phyloP scores from a whole-genome alignment of 208 protist species.

The Trypanosoma mega region DNA sequence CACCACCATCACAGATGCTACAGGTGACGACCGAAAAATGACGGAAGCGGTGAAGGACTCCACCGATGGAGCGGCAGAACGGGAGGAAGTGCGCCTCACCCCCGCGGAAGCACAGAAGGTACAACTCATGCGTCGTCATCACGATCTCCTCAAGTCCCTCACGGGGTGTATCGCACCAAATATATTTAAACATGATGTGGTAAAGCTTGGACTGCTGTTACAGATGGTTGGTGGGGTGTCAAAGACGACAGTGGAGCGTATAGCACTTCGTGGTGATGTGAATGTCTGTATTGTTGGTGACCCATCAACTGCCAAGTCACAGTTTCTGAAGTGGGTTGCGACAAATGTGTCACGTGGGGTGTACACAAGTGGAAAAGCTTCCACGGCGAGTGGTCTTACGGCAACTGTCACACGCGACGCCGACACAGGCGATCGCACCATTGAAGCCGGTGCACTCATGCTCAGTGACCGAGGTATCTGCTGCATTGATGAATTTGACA shows the following conservation, averaged over 20 bases:
- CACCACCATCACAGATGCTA: slow-evolving; percentile 88
- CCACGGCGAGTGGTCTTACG: slow-evolving; percentile 96
- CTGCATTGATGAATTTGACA: slow-evolving; percentile 99
- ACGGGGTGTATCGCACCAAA: slow-evolving; percentile 91
- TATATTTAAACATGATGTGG: slow-evolving; percentile 97
- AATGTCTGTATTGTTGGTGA: slow-evolving; percentile 99
- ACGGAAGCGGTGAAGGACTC: slow-evolving; percentile 77
- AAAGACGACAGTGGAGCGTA: slow-evolving; percentile 95
- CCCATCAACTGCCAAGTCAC: slow-evolving; percentile 98
- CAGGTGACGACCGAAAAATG: slow-evolving; percentile 86
- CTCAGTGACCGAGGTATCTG: slow-evolving; percentile 99
- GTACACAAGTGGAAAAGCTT: slow-evolving; percentile 98
- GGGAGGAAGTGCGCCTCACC: slow-evolving; percentile 58
- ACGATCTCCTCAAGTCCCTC: slow-evolving; percentile 88
- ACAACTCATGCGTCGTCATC: slow-evolving; percentile 70
- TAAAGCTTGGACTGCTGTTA: slow-evolving; percentile 98
- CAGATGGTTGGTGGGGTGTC: slow-evolving; percentile 99
- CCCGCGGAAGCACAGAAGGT: slow-evolving; percentile 77
- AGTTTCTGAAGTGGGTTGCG: slow-evolving; percentile 99
- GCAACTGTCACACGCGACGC: slow-evolving; percentile 97
- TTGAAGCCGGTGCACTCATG: slow-evolving; percentile 99
- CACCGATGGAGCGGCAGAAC: slow-evolving; percentile 39
- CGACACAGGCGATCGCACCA: slow-evolving; percentile 99
- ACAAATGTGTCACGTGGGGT: slow-evolving; percentile 94
- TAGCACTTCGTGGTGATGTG: slow-evolving; percentile 98